Conservation (phyloP, 768 basidiomycete genomes). For the Tylopilus intermedius region DNA sequence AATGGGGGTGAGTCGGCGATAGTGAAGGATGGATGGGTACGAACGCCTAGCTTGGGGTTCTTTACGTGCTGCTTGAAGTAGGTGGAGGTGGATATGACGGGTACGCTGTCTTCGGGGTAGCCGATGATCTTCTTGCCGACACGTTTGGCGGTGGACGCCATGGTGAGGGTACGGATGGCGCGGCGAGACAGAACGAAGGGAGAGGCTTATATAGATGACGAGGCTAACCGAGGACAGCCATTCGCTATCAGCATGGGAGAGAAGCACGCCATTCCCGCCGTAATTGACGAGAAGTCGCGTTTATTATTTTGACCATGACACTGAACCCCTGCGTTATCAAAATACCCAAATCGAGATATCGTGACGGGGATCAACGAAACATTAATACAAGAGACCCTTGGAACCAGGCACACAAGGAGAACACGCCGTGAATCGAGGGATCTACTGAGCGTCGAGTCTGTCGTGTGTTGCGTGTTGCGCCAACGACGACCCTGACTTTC, state of each 20-base stretch:
- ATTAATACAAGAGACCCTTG: too few species aligned
- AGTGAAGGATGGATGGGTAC: neutral
- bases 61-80: conserved; percentile 41
- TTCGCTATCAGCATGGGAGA: conserved; percentile 12
- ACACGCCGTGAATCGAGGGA: too few species aligned
- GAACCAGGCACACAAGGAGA: too few species aligned
- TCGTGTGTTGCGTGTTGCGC: too few species aligned
- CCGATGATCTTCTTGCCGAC: conserved; percentile 55
- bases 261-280: conserved; percentile 16
- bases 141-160: conserved; percentile 41
- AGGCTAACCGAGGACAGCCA: too few species aligned
- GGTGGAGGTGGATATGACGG: conserved; percentile 54
- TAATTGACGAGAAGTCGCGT: neutral
- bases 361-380: too few species aligned
- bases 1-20: neutral
- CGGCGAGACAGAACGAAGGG: too few species aligned
- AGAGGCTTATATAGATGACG: too few species aligned
- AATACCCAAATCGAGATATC: neutral
- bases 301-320: too few species aligned
- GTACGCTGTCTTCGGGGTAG: conserved; percentile 55
- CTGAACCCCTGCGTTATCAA: neutral
- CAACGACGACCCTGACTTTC: neutral
- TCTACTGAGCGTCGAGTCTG: neutral
- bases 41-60: conserved; percentile 49
- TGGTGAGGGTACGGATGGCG: conserved; percentile 11